Base-by-base conservation (phyloP, 768 basidiomycete genomes). In the Suillus alpinus region DNA sequence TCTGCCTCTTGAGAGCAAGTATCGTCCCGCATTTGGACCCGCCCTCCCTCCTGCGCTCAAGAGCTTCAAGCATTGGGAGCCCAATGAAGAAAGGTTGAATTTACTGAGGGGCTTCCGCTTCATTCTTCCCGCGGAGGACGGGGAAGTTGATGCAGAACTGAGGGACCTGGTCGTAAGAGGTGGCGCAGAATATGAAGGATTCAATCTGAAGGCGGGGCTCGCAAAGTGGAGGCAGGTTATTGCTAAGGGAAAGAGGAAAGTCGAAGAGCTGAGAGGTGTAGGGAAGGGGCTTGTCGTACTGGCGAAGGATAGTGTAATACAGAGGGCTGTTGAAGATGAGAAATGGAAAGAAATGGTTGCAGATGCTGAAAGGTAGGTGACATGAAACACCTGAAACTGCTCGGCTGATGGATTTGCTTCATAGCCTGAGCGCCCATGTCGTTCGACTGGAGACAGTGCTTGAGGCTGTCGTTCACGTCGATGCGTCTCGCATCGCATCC, bases 181-280 rank as follows among this genome's bases (percentile, higher is more conserved):
- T 0, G 83, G 80, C 16, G 90, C 83, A 0, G 77, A 81, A n/a
- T 80, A 85, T 52, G 89, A 91, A 65, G 79, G 75, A 39, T 86
- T 90, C 60, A 80, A 85, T 51, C 76, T 86, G 7, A 75, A 76
- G 40, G 70, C 69, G 1, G 87, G 86, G 1, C 68, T 76, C 23
- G 70, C 69, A 2, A 85, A 82, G 63, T 84, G 83, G 70, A 82
- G 80, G 58, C 78, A 78, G 67, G 73, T 82, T 6, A 66, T 92
- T 10, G 75, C 76, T 6, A 81, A 85, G 58, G 81, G 81, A 3
- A 78, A 77, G 59, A 78, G 81, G 3, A 86, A 86, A 67, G 70
- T 69, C 10, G 69, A 74, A 6, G 71, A 74, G 56, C 31, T 46
- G 39, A 56, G 37, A 43, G 40, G 53, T 26, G 73, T 75, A 56